Evolutionary conservation across 495 filamentous ascomycete species (phyloP).

Genomic region (Hypoxylon cercidicola): DNA sequence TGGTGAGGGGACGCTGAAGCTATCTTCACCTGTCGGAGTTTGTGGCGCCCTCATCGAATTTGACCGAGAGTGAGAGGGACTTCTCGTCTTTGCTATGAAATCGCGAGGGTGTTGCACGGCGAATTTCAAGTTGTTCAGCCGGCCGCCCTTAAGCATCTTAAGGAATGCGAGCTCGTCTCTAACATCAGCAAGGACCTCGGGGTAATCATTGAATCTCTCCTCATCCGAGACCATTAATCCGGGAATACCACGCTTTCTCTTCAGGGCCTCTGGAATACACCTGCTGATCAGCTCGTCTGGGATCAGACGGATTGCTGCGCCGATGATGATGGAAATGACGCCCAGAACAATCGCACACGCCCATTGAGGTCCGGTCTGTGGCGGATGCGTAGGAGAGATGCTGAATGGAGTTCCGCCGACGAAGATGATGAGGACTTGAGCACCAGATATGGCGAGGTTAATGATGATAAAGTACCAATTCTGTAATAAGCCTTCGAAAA

Average conservation of each 20-base stretch:
- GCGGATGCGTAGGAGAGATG: slow-evolving; percentile 58
- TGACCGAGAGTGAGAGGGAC: slow-evolving; percentile 77
- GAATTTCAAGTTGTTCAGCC: slow-evolving; percentile 86
- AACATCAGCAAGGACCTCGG: slow-evolving; percentile 77
- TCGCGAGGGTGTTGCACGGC: slow-evolving; percentile 82
- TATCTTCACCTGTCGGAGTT: slow-evolving; percentile 72
- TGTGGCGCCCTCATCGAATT: slow-evolving; percentile 68
- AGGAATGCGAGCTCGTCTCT: slow-evolving; percentile 85
- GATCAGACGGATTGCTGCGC: slow-evolving; percentile 72
- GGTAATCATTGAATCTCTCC: slow-evolving; percentile 73
- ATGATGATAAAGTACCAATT: slow-evolving; percentile 89
- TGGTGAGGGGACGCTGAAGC: slow-evolving; percentile 59
- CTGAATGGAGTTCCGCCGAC: slow-evolving; percentile 78
- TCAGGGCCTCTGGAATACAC: slow-evolving; percentile 75
- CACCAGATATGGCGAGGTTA: slow-evolving; percentile 79
- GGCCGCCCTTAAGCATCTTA: slow-evolving; percentile 90
- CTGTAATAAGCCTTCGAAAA: slow-evolving; percentile 80
- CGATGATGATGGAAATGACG: slow-evolving; percentile 76
- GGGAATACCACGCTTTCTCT: slow-evolving; percentile 65
- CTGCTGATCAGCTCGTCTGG: slow-evolving; percentile 67
- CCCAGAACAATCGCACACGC: slow-evolving; percentile 78
- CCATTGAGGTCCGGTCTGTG: slow-evolving; percentile 76
- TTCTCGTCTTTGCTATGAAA: slow-evolving; percentile 75
- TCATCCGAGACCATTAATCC: slow-evolving; percentile 76
- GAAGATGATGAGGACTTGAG: slow-evolving; percentile 83